Conservation (phyloP, 169 alveolate species). For the Plasmodium fragile region DNA sequence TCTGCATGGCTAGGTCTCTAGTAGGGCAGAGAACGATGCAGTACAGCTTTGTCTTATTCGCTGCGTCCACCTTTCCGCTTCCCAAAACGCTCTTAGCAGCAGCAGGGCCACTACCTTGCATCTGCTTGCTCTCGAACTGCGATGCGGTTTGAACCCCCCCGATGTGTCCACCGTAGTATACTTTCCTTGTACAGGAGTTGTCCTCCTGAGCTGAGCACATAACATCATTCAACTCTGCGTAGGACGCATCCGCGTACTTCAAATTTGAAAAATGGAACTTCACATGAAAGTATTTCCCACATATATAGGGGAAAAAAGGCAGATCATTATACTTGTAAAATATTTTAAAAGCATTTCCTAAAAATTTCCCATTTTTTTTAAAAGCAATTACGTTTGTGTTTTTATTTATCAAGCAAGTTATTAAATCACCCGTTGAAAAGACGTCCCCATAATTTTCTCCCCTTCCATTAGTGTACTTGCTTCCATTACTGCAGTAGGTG, state of each 20-base stretch:
- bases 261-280: constrained; percentile 54
- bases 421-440: constrained; percentile 33
- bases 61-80: not conserved
- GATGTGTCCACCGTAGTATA: not conserved
- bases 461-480: constrained; percentile 52
- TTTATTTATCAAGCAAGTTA: constrained; percentile 69
- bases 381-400: constrained; percentile 48
- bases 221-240: constrained; percentile 16
- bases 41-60: constrained; percentile 78
- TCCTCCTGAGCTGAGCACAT: not conserved
- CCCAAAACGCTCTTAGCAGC: not conserved
- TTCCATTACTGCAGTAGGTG: constrained; percentile 70
- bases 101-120: not conserved
- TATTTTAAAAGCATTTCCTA: constrained; percentile 70
- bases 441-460: constrained; percentile 39
- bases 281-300: constrained; percentile 57
- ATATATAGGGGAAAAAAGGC: constrained; percentile 67
- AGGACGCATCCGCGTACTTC: constrained; percentile 32
- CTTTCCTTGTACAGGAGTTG: not conserved
- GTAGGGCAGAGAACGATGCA: constrained; percentile 86
- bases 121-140: not conserved
- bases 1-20: constrained; percentile 86
- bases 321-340: constrained; percentile 71
- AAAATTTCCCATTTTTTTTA: constrained; percentile 63
- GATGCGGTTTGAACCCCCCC: not conserved